Conservation (phyloP, 106 monocot species). For the Iris macrosiphon region DNA sequence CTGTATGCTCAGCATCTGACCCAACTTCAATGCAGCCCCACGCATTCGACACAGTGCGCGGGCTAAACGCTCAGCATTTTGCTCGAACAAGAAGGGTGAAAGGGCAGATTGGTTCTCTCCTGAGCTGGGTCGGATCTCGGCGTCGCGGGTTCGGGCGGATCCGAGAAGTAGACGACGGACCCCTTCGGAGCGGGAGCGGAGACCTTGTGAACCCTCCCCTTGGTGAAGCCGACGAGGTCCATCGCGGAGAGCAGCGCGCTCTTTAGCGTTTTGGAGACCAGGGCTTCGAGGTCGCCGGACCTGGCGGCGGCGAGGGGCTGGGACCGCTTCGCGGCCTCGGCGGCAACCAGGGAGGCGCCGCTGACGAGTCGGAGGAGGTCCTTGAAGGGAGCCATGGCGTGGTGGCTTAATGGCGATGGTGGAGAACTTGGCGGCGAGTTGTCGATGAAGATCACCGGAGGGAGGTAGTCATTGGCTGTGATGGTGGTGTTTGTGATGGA, state of each 20-base stretch:
- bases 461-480: too few species aligned
- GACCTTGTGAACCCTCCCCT: slow-evolving; percentile 31
- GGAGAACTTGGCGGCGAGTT: too few species aligned
- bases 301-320: slow-evolving; percentile 22
- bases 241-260: slow-evolving; percentile 43
- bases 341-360: slow-evolving; percentile 60
- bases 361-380: slow-evolving; percentile 57
- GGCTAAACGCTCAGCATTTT: slow-evolving; percentile 94
- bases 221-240: slow-evolving; percentile 68
- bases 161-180: slow-evolving; percentile 59
- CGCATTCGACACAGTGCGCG: slow-evolving; percentile 94
- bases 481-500: too few species aligned
- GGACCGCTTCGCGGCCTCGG: slow-evolving; percentile 44
- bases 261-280: slow-evolving; percentile 33
- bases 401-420: too few species aligned
- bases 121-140: slow-evolving; percentile 8
- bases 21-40: slow-evolving; percentile 92
- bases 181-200: slow-evolving; percentile 14
- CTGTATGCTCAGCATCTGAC: slow-evolving; percentile 98
- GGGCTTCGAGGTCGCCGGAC: slow-evolving; percentile 31
- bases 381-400: slow-evolving; percentile 28
- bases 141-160: slow-evolving; percentile 5
- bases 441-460: too few species aligned
- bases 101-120: slow-evolving; percentile 38
- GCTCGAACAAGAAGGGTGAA: slow-evolving; percentile 85